Evolutionary conservation across 1,284 basidiomycete genomes (phyloP).

Genomic region (Leccinum discolor): DNA sequence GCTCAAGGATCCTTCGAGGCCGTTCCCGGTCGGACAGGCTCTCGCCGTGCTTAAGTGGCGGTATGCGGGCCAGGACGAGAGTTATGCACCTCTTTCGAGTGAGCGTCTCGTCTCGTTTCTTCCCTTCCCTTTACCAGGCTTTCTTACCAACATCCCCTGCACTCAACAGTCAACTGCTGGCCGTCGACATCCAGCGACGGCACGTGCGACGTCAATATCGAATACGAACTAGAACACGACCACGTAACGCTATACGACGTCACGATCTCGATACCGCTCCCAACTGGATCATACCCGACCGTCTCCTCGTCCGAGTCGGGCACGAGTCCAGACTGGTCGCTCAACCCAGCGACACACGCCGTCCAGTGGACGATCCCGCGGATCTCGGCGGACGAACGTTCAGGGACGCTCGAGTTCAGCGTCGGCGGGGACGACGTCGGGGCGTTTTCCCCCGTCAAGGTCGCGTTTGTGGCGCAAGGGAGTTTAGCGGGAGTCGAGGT

Average conservation of each 20-base stretch:
- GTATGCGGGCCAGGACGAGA: conserved; percentile 90
- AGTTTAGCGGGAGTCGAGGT: too few species aligned
- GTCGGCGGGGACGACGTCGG: conserved; percentile 83
- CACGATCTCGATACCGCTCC: conserved; percentile 75
- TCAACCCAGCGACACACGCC: conserved; percentile 77
- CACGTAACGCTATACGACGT: conserved; percentile 78
- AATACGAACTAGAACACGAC: conserved; percentile 92
- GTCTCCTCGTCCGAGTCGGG: conserved; percentile 62
- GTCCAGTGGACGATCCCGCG: conserved; percentile 35
- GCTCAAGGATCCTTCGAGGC: conserved; percentile 81
- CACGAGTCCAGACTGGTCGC: conserved; percentile 71
- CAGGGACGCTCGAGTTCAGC: conserved; percentile 63
- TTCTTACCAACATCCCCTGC: not conserved
- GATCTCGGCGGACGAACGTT: too few species aligned
- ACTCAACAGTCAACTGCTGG: conserved; percentile 87
- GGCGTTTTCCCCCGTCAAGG: conserved; percentile 68
- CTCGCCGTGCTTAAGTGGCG: conserved; percentile 94
- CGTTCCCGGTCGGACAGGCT: conserved; percentile 89
- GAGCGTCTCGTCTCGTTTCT: conserved; percentile 33
- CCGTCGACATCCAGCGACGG: conserved; percentile 90
- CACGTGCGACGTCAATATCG: conserved; percentile 91
- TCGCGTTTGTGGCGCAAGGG: too few species aligned
- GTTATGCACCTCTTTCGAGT: conserved; percentile 89
- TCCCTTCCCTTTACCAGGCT: too few species aligned
- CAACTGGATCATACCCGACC: conserved; percentile 83